These are phyloP conservation scores for Geosiphon pyriformis DNA, from an alignment of 192 early-diverging fungal species.

Conservation along the genomic window DNA sequence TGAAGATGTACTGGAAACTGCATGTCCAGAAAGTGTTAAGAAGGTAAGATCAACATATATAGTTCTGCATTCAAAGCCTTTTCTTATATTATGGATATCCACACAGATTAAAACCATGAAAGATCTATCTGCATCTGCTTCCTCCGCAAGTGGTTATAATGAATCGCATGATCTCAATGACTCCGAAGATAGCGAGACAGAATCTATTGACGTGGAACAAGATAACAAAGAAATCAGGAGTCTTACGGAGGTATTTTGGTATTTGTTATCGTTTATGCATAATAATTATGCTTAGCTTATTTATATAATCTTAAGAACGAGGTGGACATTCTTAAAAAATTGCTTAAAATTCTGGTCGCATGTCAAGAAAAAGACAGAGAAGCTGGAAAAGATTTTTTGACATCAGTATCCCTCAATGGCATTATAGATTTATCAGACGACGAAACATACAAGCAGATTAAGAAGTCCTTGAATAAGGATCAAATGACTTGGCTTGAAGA, in stretches of 20 bases:
- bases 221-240: slow-evolving; percentile 15
- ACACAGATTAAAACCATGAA: too few relatives aligned
- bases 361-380: slow-evolving; percentile 1
- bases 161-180: too few relatives aligned
- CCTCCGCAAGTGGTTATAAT: too few relatives aligned
- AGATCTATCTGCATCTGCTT: too few relatives aligned
- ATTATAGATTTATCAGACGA: slow-evolving; percentile 17
- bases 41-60: too few relatives aligned
- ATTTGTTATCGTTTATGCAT: slow-evolving; percentile 22
- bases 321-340: slow-evolving; percentile 6
- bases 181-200: slow-evolving; percentile 12
- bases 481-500: slow-evolving; percentile 9
- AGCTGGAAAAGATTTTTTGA: neutral
- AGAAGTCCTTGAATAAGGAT: slow-evolving; percentile 5
- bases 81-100: too few relatives aligned
- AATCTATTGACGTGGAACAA: slow-evolving; percentile 15
- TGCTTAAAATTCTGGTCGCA: neutral
- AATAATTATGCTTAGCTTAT: slow-evolving; percentile 10
- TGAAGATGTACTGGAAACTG: neutral
- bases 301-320: slow-evolving; percentile 6
- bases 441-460: neutral
- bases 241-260: slow-evolving; percentile 21
- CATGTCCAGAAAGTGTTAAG: neutral
- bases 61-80: too few relatives aligned
- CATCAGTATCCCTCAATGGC: slow-evolving; percentile 8